Percentiles rank a stretch among this genome's conserved stretches.
phyloP scores from a whole-genome alignment of 140 eudicot genomes.

The Oenanthe javanica region DNA sequence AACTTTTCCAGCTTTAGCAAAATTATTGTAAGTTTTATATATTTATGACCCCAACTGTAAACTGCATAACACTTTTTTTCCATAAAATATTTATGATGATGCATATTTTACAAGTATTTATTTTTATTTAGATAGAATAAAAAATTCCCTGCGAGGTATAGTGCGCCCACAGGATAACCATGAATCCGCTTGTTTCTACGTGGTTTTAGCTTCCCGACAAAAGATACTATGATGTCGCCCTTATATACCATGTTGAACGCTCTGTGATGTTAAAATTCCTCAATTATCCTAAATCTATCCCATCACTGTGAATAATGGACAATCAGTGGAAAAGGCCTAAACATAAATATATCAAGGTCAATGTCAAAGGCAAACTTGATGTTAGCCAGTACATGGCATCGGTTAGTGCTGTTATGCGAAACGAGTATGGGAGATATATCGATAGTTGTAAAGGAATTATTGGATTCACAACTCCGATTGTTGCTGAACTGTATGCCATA shows the following conservation, averaged over 20 bases:
- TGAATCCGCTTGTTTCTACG: background rate
- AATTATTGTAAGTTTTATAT: background rate
- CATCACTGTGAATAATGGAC: background rate
- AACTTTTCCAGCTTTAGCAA: background rate
- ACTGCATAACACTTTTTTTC: background rate
- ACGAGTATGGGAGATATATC: background rate
- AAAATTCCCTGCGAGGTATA: background rate
- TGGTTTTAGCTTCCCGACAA: background rate
- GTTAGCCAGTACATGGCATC: background rate
- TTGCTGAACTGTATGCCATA: background rate
- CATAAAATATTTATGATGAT: background rate
- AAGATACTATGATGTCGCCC: background rate
- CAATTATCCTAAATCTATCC: background rate
- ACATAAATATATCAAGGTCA: background rate
- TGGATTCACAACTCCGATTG: background rate
- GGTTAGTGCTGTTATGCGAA: background rate
- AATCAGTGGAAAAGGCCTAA: background rate
- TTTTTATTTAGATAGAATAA: no score
- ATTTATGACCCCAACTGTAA: background rate
- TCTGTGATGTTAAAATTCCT: background rate
- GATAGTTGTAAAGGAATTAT: background rate
- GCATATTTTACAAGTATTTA: background rate
- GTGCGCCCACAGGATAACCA: background rate
- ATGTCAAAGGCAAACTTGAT: background rate
- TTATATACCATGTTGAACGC: background rate